Evolutionary conservation across 2,329 filamentous ascomycete genomes (phyloP).

Genomic region (Chaetomium sp.): DNA sequence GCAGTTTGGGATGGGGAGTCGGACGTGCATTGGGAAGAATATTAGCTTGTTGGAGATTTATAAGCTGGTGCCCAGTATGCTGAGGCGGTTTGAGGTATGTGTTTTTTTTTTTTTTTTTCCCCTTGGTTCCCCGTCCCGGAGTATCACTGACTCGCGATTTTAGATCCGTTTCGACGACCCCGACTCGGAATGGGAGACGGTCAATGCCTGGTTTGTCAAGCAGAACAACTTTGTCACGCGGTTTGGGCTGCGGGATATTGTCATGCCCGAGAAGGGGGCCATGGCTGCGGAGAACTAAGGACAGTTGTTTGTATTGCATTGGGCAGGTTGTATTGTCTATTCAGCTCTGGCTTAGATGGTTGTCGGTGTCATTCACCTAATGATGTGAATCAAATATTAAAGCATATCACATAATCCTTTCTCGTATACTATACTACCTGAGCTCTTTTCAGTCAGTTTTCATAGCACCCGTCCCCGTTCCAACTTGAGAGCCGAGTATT

Average conservation of each 20-base stretch:
- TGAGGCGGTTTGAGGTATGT: slow-evolving; percentile 65
- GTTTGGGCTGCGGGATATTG: slow-evolving; percentile 49
- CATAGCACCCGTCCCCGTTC: too few relatives aligned
- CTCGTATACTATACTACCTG: not conserved
- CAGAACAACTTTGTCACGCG: slow-evolving; percentile 57
- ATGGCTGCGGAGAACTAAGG: slow-evolving; percentile 2
- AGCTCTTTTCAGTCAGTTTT: too few relatives aligned
- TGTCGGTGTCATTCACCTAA: slow-evolving; percentile 4
- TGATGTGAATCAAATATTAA: not conserved
- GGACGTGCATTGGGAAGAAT: slow-evolving; percentile 72
- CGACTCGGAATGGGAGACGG: slow-evolving; percentile 57
- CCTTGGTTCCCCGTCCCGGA: slow-evolving; percentile 11
- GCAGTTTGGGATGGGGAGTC: slow-evolving; percentile 71
- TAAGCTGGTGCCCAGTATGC: slow-evolving; percentile 61
- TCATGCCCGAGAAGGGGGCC: slow-evolving; percentile 41
- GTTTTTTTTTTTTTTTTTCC: slow-evolving; percentile 9
- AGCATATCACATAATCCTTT: not conserved
- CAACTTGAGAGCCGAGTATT: too few relatives aligned
- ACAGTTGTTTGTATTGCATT: not conserved
- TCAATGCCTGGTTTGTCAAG: slow-evolving; percentile 66
- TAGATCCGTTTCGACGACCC: slow-evolving; percentile 59
- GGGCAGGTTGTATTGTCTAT: not conserved
- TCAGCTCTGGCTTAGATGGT: slow-evolving; percentile 9
- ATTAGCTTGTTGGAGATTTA: slow-evolving; percentile 65
- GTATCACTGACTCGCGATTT: not conserved